phyloP scores from a whole-genome alignment of 2,329 filamentous ascomycete genomes.

The Alternaria longipes region DNA sequence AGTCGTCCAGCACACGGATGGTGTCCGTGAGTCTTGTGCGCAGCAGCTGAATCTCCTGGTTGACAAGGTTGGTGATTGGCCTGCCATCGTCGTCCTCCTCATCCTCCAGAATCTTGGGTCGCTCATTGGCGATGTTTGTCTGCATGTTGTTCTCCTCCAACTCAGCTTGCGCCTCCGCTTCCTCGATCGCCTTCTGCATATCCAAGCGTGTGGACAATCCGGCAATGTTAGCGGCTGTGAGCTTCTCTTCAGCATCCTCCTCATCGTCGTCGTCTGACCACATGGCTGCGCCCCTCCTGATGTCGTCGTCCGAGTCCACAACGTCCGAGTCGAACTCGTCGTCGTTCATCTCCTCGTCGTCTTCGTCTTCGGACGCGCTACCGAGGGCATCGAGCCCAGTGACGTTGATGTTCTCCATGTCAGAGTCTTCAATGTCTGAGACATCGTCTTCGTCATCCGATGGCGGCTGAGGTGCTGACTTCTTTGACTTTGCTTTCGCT shows the following conservation, averaged over 20 bases:
- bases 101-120: constrained; percentile 71
- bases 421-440: constrained; percentile 32
- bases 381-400: constrained; percentile 52
- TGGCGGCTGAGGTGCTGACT: constrained; percentile 39
- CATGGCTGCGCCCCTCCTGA: constrained; percentile 66
- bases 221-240: constrained; percentile 96
- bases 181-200: constrained; percentile 76
- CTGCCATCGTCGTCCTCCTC: constrained; percentile 68
- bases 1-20: constrained; percentile 88
- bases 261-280: constrained; percentile 98
- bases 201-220: constrained; percentile 89
- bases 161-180: constrained; percentile 84
- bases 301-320: constrained; percentile 70
- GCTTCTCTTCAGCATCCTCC: constrained; percentile 84
- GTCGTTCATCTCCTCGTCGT: constrained; percentile 51
- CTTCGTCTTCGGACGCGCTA: constrained; percentile 49
- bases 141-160: constrained; percentile 85
- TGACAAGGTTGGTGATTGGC: constrained; percentile 68
- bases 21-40: constrained; percentile 91
- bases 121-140: constrained; percentile 83
- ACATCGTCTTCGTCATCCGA: constrained; percentile 42
- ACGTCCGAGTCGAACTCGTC: constrained; percentile 54
- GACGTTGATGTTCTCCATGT: constrained; percentile 45
- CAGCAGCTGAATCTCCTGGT: constrained; percentile 86
- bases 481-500: constrained; percentile 45